phyloP scores from a whole-genome alignment of 1,139 yeast genomes.

The Diutina pseudorugosa region DNA sequence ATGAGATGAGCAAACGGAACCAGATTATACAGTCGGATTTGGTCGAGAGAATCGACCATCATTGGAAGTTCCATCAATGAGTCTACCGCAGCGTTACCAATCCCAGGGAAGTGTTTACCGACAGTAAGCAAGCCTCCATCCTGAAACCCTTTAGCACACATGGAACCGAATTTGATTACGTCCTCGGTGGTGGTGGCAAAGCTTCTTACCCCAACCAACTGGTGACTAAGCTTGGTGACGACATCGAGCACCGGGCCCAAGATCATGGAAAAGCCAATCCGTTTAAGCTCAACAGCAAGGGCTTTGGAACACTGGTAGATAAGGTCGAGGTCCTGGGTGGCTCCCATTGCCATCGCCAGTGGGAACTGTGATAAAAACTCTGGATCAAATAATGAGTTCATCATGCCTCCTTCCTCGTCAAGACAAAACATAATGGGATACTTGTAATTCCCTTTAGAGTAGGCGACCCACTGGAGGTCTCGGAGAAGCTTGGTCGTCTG shows the following conservation, averaged over 20 bases:
- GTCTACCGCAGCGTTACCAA: slow-evolving; percentile 51
- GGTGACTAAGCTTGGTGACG: slow-evolving; percentile 43
- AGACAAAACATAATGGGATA: slow-evolving; percentile 34
- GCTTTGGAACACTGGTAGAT: slow-evolving; percentile 47
- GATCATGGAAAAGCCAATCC: slow-evolving; percentile 44
- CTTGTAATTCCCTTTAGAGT: slow-evolving; percentile 34
- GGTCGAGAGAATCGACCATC: slow-evolving; percentile 45
- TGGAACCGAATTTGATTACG: slow-evolving; percentile 42
- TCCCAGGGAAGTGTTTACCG: slow-evolving; percentile 61
- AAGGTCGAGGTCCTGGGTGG: slow-evolving; percentile 38
- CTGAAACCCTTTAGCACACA: slow-evolving; percentile 42
- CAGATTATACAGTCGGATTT: slow-evolving; percentile 37
- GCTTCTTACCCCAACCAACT: slow-evolving; percentile 49
- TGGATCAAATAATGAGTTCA: slow-evolving; percentile 45
- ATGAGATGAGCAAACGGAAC: slow-evolving; percentile 43
- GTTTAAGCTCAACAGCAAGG: slow-evolving; percentile 38
- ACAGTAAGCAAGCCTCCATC: slow-evolving; percentile 46
- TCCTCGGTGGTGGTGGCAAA: slow-evolving; percentile 53
- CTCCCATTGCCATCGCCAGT: slow-evolving; percentile 54
- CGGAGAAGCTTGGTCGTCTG: slow-evolving; percentile 39
- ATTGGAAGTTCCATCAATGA: slow-evolving; percentile 46
- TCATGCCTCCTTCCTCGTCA: slow-evolving; percentile 33
- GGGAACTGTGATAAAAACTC: slow-evolving; percentile 47
- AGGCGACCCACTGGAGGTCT: slow-evolving; percentile 47
- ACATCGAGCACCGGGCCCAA: slow-evolving; percentile 59